Conservation (phyloP, 106 monocot genomes). For the Dioscorea dumetorum region DNA sequence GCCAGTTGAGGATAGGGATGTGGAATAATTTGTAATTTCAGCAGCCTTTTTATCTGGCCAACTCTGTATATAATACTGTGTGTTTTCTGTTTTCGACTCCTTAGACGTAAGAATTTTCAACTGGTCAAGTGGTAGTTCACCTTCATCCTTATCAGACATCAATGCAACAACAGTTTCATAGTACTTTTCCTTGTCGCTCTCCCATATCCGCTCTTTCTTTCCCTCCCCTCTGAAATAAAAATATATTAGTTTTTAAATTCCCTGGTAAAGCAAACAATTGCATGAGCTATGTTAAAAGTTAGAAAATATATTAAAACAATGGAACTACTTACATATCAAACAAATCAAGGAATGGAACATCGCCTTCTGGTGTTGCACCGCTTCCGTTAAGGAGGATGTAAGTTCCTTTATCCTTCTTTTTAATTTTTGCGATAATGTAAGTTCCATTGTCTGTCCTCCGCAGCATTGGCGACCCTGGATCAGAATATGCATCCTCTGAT, state of each 20-base stretch:
- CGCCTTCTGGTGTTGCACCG: slow-evolving; percentile 97
- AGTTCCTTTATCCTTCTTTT: slow-evolving; percentile 50
- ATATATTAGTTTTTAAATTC: neutral
- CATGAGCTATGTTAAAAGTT: neutral
- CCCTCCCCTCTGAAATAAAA: slow-evolving; percentile 62
- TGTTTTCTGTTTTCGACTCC: slow-evolving; percentile 98
- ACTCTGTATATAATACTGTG: slow-evolving; percentile 76
- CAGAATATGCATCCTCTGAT: slow-evolving; percentile 96
- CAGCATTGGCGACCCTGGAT: slow-evolving; percentile 97
- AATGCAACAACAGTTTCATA: slow-evolving; percentile 92
- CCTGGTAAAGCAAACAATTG: too few species aligned
- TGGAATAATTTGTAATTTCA: slow-evolving; percentile 90
- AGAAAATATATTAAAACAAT: neutral
- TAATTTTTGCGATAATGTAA: slow-evolving; percentile 89
- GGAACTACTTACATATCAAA: slow-evolving; percentile 77
- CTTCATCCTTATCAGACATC: slow-evolving; percentile 76
- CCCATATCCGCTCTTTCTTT: slow-evolving; percentile 92
- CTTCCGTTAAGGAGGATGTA: slow-evolving; percentile 78
- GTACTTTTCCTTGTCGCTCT: slow-evolving; percentile 93
- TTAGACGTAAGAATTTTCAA: slow-evolving; percentile 89
- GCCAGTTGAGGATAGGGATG: slow-evolving; percentile 96
- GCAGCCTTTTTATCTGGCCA: slow-evolving; percentile 77
- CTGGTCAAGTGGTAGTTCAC: slow-evolving; percentile 55
- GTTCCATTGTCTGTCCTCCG: slow-evolving; percentile 80
- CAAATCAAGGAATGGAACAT: slow-evolving; percentile 94